A percentile compares a stretch with the other conserved stretches of the same genome.
Conservation (phyloP, 2,329 filamentous ascomycete genomes). For the Gnomoniopsis smithogilvyi region DNA sequence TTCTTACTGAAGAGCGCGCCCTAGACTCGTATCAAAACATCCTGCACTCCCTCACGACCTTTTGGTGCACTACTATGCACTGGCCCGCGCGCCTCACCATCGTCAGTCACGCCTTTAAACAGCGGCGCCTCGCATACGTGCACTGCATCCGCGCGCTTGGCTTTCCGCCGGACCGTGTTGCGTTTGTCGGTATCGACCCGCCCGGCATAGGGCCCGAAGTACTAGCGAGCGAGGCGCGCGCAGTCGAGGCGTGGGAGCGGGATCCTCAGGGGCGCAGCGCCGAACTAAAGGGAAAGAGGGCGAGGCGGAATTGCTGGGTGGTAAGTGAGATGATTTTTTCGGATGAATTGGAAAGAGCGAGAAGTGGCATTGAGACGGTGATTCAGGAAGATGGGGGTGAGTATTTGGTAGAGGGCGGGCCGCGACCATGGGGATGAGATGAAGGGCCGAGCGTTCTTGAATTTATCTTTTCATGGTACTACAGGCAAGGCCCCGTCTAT, state of each 20-base stretch:
- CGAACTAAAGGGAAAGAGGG: constrained; percentile 45
- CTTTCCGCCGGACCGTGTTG: constrained; percentile 42
- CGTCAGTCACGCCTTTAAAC: constrained; percentile 69
- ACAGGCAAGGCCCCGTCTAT: not conserved
- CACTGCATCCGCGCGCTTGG: constrained; percentile 62
- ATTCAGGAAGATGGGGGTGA: constrained; percentile 33
- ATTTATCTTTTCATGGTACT: not conserved
- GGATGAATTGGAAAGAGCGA: constrained; percentile 28
- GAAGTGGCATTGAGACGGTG: constrained; percentile 36
- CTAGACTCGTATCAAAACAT: constrained; percentile 87
- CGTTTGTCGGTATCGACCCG: constrained; percentile 64
- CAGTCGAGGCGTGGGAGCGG: constrained; percentile 45
- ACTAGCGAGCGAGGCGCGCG: constrained; percentile 25
- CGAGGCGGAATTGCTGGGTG: constrained; percentile 47
- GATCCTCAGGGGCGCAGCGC: constrained; percentile 51
- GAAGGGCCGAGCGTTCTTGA: not conserved
- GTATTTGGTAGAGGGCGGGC: constrained; percentile 33
- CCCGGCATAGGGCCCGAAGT: constrained; percentile 31
- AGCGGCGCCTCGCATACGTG: constrained; percentile 55
- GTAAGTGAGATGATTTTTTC: constrained; percentile 42
- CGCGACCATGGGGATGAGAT: constrained; percentile 31
- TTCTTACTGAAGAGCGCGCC: constrained; percentile 66
- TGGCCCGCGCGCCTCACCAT: constrained; percentile 62
- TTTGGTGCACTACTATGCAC: constrained; percentile 45
- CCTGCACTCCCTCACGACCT: constrained; percentile 64